Percentiles rank a stretch among this genome's conserved stretches.
These are phyloP conservation scores for Tephrocybe sp. DNA, from an alignment of 768 basidiomycete genomes.

Conservation along the genomic window DNA sequence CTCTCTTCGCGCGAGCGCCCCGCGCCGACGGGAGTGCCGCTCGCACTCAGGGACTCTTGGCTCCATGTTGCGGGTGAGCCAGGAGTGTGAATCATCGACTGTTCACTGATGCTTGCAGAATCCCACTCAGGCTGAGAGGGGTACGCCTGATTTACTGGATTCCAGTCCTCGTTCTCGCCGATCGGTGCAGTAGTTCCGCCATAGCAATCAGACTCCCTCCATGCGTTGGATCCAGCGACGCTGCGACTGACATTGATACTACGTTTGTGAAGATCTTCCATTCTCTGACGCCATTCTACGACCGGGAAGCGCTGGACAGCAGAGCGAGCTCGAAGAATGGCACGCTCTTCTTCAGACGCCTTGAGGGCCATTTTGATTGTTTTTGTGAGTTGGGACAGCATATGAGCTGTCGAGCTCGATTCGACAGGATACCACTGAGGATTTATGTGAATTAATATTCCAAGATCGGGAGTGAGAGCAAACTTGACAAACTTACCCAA, in stretches of 20 bases:
- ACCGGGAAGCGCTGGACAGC: slow-evolving; percentile 97
- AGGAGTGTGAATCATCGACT: slow-evolving; percentile 38
- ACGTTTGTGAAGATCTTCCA: slow-evolving; percentile 92
- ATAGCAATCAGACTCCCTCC: slow-evolving; percentile 72
- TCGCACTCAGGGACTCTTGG: slow-evolving; percentile 52
- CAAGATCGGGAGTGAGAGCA: neutral
- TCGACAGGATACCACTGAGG: slow-evolving; percentile 95
- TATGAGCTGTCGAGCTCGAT: slow-evolving; percentile 88
- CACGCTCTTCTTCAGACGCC: slow-evolving; percentile 88
- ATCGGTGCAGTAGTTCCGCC: slow-evolving; percentile 48
- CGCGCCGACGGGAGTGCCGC: slow-evolving; percentile 28
- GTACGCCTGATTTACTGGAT: slow-evolving; percentile 63
- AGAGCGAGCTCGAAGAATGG: slow-evolving; percentile 89
- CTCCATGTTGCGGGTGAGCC: slow-evolving; percentile 67
- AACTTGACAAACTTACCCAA: slow-evolving; percentile 63
- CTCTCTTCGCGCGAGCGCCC: slow-evolving; percentile 40
- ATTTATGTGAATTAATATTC: neutral
- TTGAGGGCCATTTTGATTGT: slow-evolving; percentile 94
- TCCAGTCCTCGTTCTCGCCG: slow-evolving; percentile 77
- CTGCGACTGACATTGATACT: slow-evolving; percentile 73
- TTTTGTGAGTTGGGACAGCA: slow-evolving; percentile 92
- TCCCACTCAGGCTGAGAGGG: slow-evolving; percentile 83
- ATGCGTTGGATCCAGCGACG: slow-evolving; percentile 71
- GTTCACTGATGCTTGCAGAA: slow-evolving; percentile 51
- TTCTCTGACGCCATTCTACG: slow-evolving; percentile 95